Percentiles rank a stretch among this genome's conserved stretches.
phyloP scores from a whole-genome alignment of 176 grass and related monocot species.

The Saccharum officinarum region DNA sequence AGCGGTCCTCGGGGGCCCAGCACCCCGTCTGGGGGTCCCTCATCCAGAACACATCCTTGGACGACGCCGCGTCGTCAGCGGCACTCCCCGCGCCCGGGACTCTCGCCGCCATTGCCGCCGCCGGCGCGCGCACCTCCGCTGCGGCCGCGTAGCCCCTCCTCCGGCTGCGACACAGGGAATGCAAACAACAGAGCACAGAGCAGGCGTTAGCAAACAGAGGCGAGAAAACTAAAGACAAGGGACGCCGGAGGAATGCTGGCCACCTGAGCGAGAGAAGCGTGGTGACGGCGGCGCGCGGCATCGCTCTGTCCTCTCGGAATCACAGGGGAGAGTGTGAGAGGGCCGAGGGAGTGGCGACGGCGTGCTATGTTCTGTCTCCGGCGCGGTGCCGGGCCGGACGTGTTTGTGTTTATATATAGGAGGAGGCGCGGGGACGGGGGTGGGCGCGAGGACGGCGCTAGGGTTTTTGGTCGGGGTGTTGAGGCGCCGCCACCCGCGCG shows the following conservation, averaged over 20 bases:
- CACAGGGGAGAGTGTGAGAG: background rate
- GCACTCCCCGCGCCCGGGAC: background rate
- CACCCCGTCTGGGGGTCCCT: conserved; percentile 57
- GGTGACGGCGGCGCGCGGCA: conserved; percentile 19
- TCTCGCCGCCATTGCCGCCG: background rate
- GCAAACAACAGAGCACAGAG: background rate
- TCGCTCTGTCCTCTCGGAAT: background rate
- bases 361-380: background rate
- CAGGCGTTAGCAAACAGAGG: background rate
- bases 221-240: background rate
- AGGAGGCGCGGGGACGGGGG: background rate
- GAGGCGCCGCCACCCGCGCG: background rate
- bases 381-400: background rate
- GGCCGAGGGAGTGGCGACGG: background rate
- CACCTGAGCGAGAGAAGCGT: conserved; percentile 16
- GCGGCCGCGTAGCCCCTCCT: conserved; percentile 27
- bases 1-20: conserved; percentile 55
- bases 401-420: conserved; percentile 16
- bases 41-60: conserved; percentile 57
- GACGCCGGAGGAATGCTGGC: background rate
- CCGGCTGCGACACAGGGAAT: conserved; percentile 13
- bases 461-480: conserved; percentile 18
- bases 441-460: background rate
- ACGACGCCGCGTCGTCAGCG: background rate
- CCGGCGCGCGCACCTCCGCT: background rate